Evolutionary conservation across 1,284 basidiomycete species (phyloP).

Genomic region (Malassezia cuniculi): DNA sequence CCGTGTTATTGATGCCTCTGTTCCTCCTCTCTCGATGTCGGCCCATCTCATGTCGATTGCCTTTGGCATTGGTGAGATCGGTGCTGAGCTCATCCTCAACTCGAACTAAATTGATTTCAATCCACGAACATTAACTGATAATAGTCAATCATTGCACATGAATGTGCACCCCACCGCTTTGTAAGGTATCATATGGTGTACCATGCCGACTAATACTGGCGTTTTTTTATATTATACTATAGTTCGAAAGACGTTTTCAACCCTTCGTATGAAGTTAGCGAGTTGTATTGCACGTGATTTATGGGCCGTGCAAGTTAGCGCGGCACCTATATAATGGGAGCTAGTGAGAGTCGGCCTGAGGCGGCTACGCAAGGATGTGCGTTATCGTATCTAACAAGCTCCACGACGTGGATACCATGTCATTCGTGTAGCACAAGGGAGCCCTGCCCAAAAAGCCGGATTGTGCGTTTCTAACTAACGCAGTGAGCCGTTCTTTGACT

Average conservation of each 20-base stretch:
- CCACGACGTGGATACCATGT: conserved; percentile 42
- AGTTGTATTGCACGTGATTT: too few species aligned
- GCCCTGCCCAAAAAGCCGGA: conserved; percentile 55
- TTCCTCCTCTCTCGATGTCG: conserved; percentile 36
- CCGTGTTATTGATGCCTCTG: conserved; percentile 46
- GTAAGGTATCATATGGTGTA: too few species aligned
- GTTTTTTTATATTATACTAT: too few species aligned
- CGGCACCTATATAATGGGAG: conserved; percentile 13
- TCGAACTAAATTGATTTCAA: conserved; percentile 5
- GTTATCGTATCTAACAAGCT: conserved; percentile 7
- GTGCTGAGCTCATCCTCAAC: conserved; percentile 27
- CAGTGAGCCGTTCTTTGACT: conserved; percentile 85
- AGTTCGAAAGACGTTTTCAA: too few species aligned
- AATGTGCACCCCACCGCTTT: too few species aligned
- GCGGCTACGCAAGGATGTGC: neutral
- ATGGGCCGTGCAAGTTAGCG: too few species aligned
- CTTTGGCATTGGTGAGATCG: conserved; percentile 46
- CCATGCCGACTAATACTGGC: too few species aligned
- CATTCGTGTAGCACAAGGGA: conserved; percentile 42
- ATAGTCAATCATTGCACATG: too few species aligned
- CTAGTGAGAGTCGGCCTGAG: conserved; percentile 9
- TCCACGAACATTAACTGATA: too few species aligned
- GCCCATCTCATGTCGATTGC: conserved; percentile 52
- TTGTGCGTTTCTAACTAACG: conserved; percentile 47
- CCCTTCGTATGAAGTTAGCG: too few species aligned